A percentile compares a stretch with the other conserved stretches of the same genome.
Conservation (phyloP, 345 rosid species). For the Sonneratia caseolaris region DNA sequence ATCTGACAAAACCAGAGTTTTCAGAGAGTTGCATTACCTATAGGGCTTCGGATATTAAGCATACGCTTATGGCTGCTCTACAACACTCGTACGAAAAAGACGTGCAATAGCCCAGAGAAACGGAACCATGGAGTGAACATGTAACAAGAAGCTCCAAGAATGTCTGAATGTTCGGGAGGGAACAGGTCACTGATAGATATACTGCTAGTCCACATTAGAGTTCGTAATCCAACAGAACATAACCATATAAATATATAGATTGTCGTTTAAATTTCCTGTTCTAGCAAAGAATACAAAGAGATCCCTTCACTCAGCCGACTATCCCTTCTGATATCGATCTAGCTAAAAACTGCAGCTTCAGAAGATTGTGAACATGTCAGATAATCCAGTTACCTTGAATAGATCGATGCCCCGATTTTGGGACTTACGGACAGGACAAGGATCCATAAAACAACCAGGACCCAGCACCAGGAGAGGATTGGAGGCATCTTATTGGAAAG, state of each 20-base stretch:
- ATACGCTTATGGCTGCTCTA: no score
- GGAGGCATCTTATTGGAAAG: conserved; percentile 30
- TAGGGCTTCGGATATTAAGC: no score
- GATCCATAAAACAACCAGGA: conserved; percentile 57
- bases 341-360: not conserved
- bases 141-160: no score
- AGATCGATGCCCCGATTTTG: conserved; percentile 44
- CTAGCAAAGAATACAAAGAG: not conserved
- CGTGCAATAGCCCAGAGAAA: no score
- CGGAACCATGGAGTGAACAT: no score
- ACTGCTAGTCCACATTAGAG: not conserved
- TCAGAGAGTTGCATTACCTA: no score
- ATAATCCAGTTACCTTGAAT: conserved; percentile 31
- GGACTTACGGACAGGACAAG: conserved; percentile 54
- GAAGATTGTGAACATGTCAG: not conserved
- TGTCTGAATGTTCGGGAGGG: not conserved
- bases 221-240: not conserved
- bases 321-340: not conserved
- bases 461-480: conserved; percentile 29
- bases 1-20: no score
- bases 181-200: not conserved
- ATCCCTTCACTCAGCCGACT: not conserved
- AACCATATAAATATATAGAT: no score
- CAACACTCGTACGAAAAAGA: no score
- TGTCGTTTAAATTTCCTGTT: not conserved